These are phyloP conservation scores for Ustilago shanxiensis DNA, from an alignment of 1,284 basidiomycete species.

Conservation along the genomic window DNA sequence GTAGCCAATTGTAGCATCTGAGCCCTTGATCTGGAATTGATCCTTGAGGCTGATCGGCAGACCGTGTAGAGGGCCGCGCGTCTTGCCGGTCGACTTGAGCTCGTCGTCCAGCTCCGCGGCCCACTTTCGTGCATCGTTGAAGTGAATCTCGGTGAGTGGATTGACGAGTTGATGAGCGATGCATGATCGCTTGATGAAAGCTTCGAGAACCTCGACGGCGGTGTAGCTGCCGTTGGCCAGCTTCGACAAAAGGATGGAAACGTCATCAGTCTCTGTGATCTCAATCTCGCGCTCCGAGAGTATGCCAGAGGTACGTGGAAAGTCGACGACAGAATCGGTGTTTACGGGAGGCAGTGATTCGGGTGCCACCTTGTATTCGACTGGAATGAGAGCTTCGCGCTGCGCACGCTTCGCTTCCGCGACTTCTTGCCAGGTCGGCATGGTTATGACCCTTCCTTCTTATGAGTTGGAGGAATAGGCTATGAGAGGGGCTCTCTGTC, in stretches of 20 bases:
- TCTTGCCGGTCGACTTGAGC: slow-evolving; percentile 73
- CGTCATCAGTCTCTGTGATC: slow-evolving; percentile 68
- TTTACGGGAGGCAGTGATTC: slow-evolving; percentile 30
- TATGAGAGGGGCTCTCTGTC: neutral
- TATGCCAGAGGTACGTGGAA: slow-evolving; percentile 36
- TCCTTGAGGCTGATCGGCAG: slow-evolving; percentile 79
- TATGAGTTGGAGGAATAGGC: too few relatives aligned
- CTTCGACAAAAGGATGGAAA: slow-evolving; percentile 73
- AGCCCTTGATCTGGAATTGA: slow-evolving; percentile 76
- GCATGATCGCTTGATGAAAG: slow-evolving; percentile 83
- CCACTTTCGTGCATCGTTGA: slow-evolving; percentile 75
- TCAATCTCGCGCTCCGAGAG: slow-evolving; percentile 45
- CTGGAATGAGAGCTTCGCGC: slow-evolving; percentile 47
- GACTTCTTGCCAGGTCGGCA: slow-evolving; percentile 46
- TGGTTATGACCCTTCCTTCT: neutral
- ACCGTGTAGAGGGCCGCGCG: slow-evolving; percentile 77
- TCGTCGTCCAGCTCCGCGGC: slow-evolving; percentile 75
- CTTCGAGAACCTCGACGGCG: slow-evolving; percentile 78
- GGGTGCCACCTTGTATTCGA: slow-evolving; percentile 33
- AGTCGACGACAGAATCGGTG: slow-evolving; percentile 39
- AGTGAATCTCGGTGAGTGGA: slow-evolving; percentile 76
- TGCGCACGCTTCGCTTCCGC: slow-evolving; percentile 41
- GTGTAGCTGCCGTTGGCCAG: slow-evolving; percentile 75
- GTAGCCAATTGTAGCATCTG: slow-evolving; percentile 77
- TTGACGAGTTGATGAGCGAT: slow-evolving; percentile 83